Percentiles rank a stretch among this genome's conserved stretches.
Evolutionary conservation across 257 asterid genomes (phyloP).

Genomic region (Solanum chiquidenum): DNA sequence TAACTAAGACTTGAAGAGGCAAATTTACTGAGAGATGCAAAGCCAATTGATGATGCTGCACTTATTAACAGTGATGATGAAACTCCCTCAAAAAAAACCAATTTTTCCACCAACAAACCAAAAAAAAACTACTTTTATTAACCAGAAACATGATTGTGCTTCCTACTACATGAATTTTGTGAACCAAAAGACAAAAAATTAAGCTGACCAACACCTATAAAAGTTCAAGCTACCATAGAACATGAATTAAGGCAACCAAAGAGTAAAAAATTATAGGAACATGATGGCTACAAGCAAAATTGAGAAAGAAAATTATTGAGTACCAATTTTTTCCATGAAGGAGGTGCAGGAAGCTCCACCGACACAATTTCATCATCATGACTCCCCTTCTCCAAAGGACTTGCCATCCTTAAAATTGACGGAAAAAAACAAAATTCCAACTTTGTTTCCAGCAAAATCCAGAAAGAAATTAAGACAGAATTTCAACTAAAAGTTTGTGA

Average conservation of each 20-base stretch:
- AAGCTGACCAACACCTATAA: not conserved
- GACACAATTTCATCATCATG: conserved; percentile 14
- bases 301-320: not conserved
- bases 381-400: conserved; percentile 2
- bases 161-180: not conserved
- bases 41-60: not conserved
- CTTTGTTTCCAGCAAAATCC: not conserved
- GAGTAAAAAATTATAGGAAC: not conserved
- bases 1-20: not conserved
- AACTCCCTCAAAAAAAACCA: not conserved
- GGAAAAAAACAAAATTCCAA: not conserved
- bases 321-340: conserved; percentile 44
- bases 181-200: not conserved
- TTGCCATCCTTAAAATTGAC: conserved; percentile 11
- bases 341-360: conserved; percentile 38
- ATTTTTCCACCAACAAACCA: not conserved
- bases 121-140: not conserved
- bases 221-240: not conserved
- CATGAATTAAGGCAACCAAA: not conserved
- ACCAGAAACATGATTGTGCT: not conserved
- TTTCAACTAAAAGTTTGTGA: not conserved
- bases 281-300: not conserved
- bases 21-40: not conserved
- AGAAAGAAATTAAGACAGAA: not conserved
- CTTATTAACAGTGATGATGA: not conserved